Conservation (phyloP, 192 early-diverging fungal species). For the Coemansia sp. region DNA sequence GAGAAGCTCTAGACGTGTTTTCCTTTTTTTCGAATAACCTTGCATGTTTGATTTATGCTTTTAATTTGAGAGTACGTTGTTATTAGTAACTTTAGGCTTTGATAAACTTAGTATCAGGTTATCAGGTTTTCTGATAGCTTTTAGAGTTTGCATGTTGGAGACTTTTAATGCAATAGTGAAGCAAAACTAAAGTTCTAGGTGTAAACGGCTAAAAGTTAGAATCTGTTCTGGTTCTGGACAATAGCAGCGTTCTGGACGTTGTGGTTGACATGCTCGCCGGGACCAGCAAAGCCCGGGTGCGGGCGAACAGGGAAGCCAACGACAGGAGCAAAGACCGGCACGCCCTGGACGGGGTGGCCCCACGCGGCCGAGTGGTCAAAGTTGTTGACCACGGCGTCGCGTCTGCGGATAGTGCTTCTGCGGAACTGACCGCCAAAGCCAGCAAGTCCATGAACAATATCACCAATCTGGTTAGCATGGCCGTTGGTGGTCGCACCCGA, state of each 20-base stretch:
- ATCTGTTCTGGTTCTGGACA: constrained; percentile 40
- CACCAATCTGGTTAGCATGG: constrained; percentile 34
- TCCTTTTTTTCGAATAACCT: not conserved
- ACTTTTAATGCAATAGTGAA: not conserved
- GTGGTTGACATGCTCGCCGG: constrained; percentile 25
- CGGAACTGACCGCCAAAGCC: not conserved
- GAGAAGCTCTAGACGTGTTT: constrained; percentile 66
- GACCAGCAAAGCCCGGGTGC: constrained; percentile 9
- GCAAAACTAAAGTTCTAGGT: not conserved
- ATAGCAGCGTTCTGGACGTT: constrained; percentile 43
- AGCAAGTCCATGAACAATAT: constrained; percentile 10
- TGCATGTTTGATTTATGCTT: not conserved
- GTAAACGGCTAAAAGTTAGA: constrained; percentile 6
- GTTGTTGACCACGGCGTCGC: constrained; percentile 45
- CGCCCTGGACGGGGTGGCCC: constrained; percentile 12
- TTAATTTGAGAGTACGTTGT: too few species aligned
- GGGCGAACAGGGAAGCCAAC: constrained; percentile 10
- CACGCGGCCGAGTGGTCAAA: constrained; percentile 16
- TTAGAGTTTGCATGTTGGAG: too few species aligned
- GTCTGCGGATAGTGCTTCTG: constrained; percentile 15
- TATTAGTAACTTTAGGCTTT: too few species aligned
- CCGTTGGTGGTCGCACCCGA: constrained; percentile 39
- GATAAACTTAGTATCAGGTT: too few species aligned
- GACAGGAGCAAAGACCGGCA: constrained; percentile 15
- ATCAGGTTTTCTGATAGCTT: too few species aligned